Base-by-base conservation (phyloP, 1,139 yeast genomes). In the Candida gigantensis region DNA sequence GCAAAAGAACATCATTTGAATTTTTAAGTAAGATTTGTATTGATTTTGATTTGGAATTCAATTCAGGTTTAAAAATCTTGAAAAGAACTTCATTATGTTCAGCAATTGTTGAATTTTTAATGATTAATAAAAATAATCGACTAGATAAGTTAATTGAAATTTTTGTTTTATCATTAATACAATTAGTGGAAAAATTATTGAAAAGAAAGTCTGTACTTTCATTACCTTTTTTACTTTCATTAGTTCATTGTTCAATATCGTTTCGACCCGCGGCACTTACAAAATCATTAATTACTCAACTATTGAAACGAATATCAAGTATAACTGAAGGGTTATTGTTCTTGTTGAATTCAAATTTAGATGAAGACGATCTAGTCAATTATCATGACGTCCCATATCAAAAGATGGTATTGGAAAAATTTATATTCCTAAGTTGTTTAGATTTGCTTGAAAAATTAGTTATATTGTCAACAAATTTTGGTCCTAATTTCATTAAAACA, bases 191-290 rank as follows among this genome's bases (percentile, higher is more conserved):
- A 10, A 43, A 45, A 12, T 46, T 69, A 30, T 42, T 60, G 11
- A 39, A 44, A 1, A 50, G 46, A 9, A 54, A 62, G 5, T 53
- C 48, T 5, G 47, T 68, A 4, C 42, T 69, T 2, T 50, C 77
- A 1, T 64, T 79, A 1, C 87, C 88, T 2, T 79, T 79, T 51
- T 45, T 82, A 12, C 51, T 81, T 2, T 63, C 81, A 1, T 50
- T 81, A 25, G 59, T 81, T 32, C 74, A 77, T 44, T 77, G 77
- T 37, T 52, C 79, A 1, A 56, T 81, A 9, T 66, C 60, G 29
- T 82, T 78, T 52, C 66, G 82, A 43, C 79, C 84, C 0, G 70
- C 74, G 34, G 87, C 87, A 0, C 65, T 79, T 5, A 60, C 60
- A 24, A 51, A 56, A 19, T 40, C 53, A 3, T 58, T 77, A 37